Evolutionary conservation across 768 basidiomycete species (phyloP).

Genomic region (Tricholoma sp.): DNA sequence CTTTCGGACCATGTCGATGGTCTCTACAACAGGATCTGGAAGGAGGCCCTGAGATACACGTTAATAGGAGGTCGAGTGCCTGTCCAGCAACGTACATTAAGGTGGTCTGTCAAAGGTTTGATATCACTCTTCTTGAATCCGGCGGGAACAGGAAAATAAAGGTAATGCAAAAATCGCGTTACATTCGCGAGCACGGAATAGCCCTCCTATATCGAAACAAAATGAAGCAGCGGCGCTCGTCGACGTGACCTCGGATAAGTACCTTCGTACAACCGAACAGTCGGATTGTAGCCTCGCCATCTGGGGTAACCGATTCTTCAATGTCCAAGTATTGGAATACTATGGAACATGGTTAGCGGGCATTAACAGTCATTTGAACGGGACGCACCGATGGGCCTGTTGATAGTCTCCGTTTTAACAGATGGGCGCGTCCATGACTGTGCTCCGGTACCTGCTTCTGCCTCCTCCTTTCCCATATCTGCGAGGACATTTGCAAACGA

Average conservation of each 20-base stretch:
- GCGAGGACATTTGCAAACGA: conserved; percentile 11
- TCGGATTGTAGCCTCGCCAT: conserved; percentile 13
- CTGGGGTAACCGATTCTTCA: conserved; percentile 4
- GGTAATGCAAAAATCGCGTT: not conserved
- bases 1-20: not conserved
- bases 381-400: conserved; percentile 4
- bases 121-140: not conserved
- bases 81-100: not conserved
- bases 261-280: conserved; percentile 26
- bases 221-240: not conserved
- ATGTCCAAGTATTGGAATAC: conserved; percentile 26
- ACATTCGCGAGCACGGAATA: conserved; percentile 2
- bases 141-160: conserved; percentile 3
- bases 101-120: not conserved
- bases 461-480: conserved; percentile 4
- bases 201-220: not conserved
- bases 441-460: not conserved
- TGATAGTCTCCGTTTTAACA: not conserved
- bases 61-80: not conserved
- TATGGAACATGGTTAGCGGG: not conserved
- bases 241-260: not conserved
- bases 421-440: not conserved
- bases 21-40: not conserved
- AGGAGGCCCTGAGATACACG: not conserved
- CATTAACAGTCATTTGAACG: not conserved